These are phyloP conservation scores for Pachyrhizus erosus DNA, from an alignment of 306 rosid genomes.

Conservation along the genomic window DNA sequence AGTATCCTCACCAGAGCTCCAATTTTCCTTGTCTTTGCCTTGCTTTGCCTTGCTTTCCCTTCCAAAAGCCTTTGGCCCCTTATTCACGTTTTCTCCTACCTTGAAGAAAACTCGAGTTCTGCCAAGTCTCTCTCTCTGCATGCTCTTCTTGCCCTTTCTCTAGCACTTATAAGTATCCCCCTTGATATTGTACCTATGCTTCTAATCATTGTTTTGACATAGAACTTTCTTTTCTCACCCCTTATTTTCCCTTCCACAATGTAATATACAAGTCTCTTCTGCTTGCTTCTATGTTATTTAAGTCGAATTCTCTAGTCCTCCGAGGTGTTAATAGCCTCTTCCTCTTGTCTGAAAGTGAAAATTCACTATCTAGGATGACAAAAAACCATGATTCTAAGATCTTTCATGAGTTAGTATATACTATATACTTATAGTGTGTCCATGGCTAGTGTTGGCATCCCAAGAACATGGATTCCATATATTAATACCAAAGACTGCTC, in stretches of 20 bases:
- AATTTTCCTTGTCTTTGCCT: slow-evolving; percentile 41
- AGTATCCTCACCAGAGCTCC: slow-evolving; percentile 36
- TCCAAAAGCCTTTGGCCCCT: slow-evolving; percentile 39
- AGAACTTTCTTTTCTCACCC: not conserved
- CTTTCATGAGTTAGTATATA: not conserved
- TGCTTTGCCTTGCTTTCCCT: no score
- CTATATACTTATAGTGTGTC: slow-evolving; percentile 29
- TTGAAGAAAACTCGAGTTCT: slow-evolving; percentile 26
- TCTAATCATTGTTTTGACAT: slow-evolving; percentile 23
- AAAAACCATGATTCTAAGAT: slow-evolving; percentile 13
- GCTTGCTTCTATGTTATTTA: not conserved
- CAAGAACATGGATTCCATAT: slow-evolving; percentile 78
- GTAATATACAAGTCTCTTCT: not conserved
- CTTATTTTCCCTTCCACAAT: not conserved
- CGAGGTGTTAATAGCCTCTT: slow-evolving; percentile 48
- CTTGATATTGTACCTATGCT: slow-evolving; percentile 11
- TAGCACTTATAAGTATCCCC: not conserved
- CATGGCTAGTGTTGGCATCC: slow-evolving; percentile 70
- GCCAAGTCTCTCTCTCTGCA: slow-evolving; percentile 23
- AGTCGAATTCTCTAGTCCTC: not conserved
- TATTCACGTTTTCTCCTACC: slow-evolving; percentile 46
- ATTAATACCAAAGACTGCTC: slow-evolving; percentile 76
- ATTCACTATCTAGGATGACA: not conserved
- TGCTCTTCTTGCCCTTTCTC: slow-evolving; percentile 17
- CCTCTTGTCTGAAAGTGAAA: slow-evolving; percentile 41